phyloP scores from a whole-genome alignment of 139 green algal genomes.

The Picochlorum sp. region DNA sequence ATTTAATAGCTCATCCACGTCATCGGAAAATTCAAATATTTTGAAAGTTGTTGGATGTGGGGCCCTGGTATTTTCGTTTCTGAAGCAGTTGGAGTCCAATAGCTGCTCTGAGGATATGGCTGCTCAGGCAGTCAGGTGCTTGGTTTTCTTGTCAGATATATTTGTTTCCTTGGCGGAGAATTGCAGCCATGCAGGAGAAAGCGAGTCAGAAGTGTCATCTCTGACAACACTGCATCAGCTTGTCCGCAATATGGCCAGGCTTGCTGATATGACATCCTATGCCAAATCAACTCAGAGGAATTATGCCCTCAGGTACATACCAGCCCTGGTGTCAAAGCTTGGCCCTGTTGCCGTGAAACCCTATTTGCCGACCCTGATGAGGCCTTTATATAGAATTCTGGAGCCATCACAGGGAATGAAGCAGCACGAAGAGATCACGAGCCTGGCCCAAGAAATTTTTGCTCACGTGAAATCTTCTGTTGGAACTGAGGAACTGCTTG shows the following conservation, averaged over 20 bases:
- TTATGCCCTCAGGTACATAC: conserved; percentile 65
- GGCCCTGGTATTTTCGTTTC: too few species aligned
- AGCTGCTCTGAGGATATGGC: conserved; percentile 58
- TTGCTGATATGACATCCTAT: conserved; percentile 51
- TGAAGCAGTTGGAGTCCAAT: too few species aligned
- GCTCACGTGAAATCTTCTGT: conserved; percentile 50
- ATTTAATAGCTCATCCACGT: conserved; percentile 11
- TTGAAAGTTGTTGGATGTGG: too few species aligned
- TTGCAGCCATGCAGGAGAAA: conserved; percentile 19
- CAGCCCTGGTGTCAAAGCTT: conserved; percentile 43
- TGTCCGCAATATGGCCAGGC: conserved; percentile 44
- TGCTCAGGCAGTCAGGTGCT: conserved; percentile 67
- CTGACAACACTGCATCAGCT: conserved; percentile 20
- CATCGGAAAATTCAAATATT: too few species aligned
- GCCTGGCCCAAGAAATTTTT: conserved; percentile 59
- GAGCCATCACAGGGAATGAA: conserved; percentile 27
- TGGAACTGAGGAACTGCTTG: conserved; percentile 54
- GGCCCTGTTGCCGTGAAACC: conserved; percentile 28
- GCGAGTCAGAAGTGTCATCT: not conserved
- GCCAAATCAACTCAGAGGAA: conserved; percentile 30
- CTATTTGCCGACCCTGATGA: conserved; percentile 53
- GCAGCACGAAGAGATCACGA: conserved; percentile 19
- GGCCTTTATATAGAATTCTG: conserved; percentile 66
- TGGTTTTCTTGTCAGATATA: conserved; percentile 47
- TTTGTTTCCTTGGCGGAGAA: conserved; percentile 34